Percentiles rank a stretch among this genome's conserved stretches.
These are phyloP conservation scores for Prunus salicina DNA, from an alignment of 306 rosid species.

Conservation along the genomic window DNA sequence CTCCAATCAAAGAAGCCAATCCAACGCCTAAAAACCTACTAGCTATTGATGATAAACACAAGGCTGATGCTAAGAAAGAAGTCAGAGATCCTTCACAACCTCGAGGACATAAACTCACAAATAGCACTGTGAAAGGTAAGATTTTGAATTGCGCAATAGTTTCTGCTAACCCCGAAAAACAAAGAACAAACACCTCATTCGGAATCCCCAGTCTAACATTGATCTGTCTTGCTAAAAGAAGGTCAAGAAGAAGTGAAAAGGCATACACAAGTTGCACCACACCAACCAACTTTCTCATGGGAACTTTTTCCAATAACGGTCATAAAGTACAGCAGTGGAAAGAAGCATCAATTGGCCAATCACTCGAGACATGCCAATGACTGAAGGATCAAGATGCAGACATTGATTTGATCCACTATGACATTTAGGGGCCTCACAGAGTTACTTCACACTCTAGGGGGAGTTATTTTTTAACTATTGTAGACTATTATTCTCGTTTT, in stretches of 20 bases:
- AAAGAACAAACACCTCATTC: slow-evolving; percentile 59
- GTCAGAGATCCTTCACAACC: slow-evolving; percentile 95
- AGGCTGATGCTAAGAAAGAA: slow-evolving; percentile 73
- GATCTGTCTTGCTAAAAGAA: slow-evolving; percentile 64
- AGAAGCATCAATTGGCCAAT: slow-evolving; percentile 78
- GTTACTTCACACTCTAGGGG: too few species aligned
- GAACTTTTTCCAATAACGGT: slow-evolving; percentile 52
- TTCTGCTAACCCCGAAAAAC: slow-evolving; percentile 77
- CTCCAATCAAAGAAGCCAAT: slow-evolving; percentile 63
- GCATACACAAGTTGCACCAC: slow-evolving; percentile 65
- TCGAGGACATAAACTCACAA: slow-evolving; percentile 60
- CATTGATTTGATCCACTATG: too few species aligned
- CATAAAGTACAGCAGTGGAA: slow-evolving; percentile 59
- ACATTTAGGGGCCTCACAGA: too few species aligned
- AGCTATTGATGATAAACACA: slow-evolving; percentile 64
- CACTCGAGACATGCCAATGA: slow-evolving; percentile 72
- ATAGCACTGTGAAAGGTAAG: slow-evolving; percentile 71
- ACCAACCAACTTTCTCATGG: slow-evolving; percentile 60
- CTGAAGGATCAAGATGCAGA: slow-evolving; percentile 63
- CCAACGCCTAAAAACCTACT: slow-evolving; percentile 76
- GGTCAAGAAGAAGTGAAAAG: slow-evolving; percentile 69
- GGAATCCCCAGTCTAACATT: slow-evolving; percentile 64
- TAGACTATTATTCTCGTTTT: too few species aligned
- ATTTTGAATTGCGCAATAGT: slow-evolving; percentile 75
- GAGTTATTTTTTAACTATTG: too few species aligned